These are phyloP conservation scores for Chimonanthus praecox DNA, from an alignment of 164 flowering plant genomes.

Conservation along the genomic window DNA sequence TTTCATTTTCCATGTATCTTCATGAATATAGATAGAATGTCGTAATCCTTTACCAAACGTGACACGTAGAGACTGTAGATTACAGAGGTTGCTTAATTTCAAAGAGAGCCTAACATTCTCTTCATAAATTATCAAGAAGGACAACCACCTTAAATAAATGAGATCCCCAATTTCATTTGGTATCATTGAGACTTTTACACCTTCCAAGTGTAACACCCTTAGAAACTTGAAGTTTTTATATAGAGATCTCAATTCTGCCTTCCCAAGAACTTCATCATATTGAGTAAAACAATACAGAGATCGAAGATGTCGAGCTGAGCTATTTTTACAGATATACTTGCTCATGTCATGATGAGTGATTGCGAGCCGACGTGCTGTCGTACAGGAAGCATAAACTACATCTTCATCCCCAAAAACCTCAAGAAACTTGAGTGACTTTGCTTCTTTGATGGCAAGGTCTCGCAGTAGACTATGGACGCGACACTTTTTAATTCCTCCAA, in stretches of 20 bases:
- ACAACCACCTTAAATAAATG: conserved; percentile 8
- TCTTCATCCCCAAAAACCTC: not conserved
- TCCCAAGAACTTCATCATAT: not conserved
- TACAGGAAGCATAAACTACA: not conserved
- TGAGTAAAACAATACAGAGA: not conserved
- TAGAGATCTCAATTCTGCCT: not conserved
- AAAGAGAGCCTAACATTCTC: not conserved
- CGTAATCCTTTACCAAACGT: not conserved
- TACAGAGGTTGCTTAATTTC: conserved; percentile 4
- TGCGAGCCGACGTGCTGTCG: not conserved
- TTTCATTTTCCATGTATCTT: not conserved
- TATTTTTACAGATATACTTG: not conserved
- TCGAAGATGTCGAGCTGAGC: not conserved
- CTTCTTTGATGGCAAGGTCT: conserved; percentile 8
- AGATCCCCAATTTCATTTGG: conserved; percentile 7
- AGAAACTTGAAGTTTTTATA: conserved; percentile 1
- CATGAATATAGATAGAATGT: not conserved
- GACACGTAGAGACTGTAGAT: conserved; percentile 3
- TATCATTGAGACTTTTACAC: not conserved
- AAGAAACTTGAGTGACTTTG: conserved; percentile 5
- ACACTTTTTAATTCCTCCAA: not conserved
- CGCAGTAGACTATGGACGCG: conserved; percentile 8
- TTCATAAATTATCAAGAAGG: not conserved
- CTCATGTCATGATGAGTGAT: not conserved
- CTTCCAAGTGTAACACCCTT: conserved; percentile 1